Evolutionary conservation across 2,329 filamentous ascomycete genomes (phyloP).

Genomic region (Trichophyton simii): DNA sequence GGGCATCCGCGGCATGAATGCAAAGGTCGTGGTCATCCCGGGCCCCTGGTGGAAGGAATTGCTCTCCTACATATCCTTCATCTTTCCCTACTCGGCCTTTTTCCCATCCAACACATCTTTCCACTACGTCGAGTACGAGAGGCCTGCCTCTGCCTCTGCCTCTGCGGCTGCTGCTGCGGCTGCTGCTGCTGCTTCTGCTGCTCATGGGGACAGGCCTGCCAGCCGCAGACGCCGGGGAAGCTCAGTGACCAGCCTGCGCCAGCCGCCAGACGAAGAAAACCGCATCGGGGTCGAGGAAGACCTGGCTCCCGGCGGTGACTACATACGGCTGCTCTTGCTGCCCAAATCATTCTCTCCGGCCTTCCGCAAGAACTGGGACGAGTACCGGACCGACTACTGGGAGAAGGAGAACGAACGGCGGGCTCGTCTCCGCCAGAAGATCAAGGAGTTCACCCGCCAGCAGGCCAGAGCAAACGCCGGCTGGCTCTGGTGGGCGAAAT

Average conservation of each 20-base stretch:
- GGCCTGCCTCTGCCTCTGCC: constrained; percentile 12
- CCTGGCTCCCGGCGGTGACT: constrained; percentile 76
- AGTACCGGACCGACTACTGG: constrained; percentile 92
- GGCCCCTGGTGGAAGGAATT: constrained; percentile 71
- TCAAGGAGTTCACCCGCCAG: constrained; percentile 56
- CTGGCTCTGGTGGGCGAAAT: constrained; percentile 80
- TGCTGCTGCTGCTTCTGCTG: background rate
- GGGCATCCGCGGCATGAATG: constrained; percentile 82
- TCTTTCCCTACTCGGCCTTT: constrained; percentile 63
- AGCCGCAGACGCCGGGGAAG: constrained; percentile 2
- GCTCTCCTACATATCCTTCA: constrained; percentile 58
- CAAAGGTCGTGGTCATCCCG: constrained; percentile 83
- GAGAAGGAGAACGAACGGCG: constrained; percentile 89
- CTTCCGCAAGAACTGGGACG: constrained; percentile 94
- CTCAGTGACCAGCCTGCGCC: constrained; percentile 2
- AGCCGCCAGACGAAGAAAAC: constrained; percentile 8
- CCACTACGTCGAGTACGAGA: constrained; percentile 53
- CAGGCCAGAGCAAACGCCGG: constrained; percentile 52
- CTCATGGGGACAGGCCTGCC: background rate
- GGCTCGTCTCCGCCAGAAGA: constrained; percentile 55
- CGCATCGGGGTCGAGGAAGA: constrained; percentile 62
- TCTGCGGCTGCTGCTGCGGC: background rate
- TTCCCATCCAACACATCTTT: constrained; percentile 52
- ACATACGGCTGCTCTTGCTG: constrained; percentile 77
- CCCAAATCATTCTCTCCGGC: constrained; percentile 91